Conservation (phyloP, 2,329 filamentous ascomycete genomes). For the Fusarium xyrophilum region DNA sequence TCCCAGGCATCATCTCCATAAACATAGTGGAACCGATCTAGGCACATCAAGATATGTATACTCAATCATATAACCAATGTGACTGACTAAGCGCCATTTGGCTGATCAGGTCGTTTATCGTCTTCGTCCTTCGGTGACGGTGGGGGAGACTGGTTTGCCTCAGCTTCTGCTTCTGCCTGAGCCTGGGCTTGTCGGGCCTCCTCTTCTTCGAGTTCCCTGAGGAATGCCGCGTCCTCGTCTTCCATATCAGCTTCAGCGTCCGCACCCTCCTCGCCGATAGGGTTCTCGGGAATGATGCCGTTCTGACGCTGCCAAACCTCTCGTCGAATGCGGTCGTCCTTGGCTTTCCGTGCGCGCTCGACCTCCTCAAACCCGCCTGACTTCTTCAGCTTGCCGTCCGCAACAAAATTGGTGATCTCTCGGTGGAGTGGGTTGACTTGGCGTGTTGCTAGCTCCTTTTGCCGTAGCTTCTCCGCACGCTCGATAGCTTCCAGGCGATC, state of each 20-base stretch:
- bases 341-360: slow-evolving; percentile 80
- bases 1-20: slow-evolving; percentile 36
- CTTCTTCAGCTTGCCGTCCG: slow-evolving; percentile 93
- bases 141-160: slow-evolving; percentile 12
- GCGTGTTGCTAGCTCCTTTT: slow-evolving; percentile 84
- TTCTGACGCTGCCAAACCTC: slow-evolving; percentile 78
- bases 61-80: not conserved
- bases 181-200: not conserved
- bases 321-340: slow-evolving; percentile 84
- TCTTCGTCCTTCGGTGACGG: slow-evolving; percentile 33
- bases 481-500: slow-evolving; percentile 93
- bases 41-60: slow-evolving; percentile 3
- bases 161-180: slow-evolving; percentile 6
- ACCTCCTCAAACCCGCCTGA: slow-evolving; percentile 94
- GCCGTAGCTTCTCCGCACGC: slow-evolving; percentile 88
- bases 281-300: slow-evolving; percentile 57
- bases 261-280: slow-evolving; percentile 49
- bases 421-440: slow-evolving; percentile 79
- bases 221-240: slow-evolving; percentile 19
- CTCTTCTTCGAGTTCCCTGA: slow-evolving; percentile 16
- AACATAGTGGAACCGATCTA: slow-evolving; percentile 13
- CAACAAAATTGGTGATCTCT: slow-evolving; percentile 84
- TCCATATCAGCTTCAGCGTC: slow-evolving; percentile 30
- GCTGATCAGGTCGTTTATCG: slow-evolving; percentile 22
- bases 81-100: slow-evolving; percentile 31